Evolutionary conservation across 2,329 filamentous ascomycete species (phyloP), one percentile per base, ranked within the genome.

Genomic region (Neobulgaria alba): DNA sequence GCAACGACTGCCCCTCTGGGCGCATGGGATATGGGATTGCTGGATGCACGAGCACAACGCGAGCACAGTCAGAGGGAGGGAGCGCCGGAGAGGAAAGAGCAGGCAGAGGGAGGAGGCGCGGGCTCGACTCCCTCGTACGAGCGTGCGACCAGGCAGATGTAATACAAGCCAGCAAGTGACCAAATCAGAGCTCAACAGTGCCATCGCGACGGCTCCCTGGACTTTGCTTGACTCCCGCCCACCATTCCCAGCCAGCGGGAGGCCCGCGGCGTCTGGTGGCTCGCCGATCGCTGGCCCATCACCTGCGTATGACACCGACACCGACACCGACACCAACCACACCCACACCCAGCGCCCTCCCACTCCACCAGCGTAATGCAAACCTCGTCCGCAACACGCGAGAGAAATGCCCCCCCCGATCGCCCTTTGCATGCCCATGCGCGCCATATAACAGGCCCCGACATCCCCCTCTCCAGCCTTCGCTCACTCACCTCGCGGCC

Each of bases 401-500:
- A 15, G 17, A 32, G 20, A 19, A 30, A 15, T 21, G 18, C 15
- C 33, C 15, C 31, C 14, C 39, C 14, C 8, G 23, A n/a, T 10
- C 30, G 30, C 30, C 18, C 30, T 17, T 33, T 33, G 14, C 30
- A 16, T 35, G 33, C 17, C 20, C 21, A 31, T 15, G 19, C 29
- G 31, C 16, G 14, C 3, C 23, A 33, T 43, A 48, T 41, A 51
- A 33, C 41, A 48, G 15, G 31, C 29, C 33, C 33, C 41, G 45
- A 45, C 33, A 51, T 54, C 44, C 50, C 50, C 39, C 52, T 54
- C 29, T 48, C 48, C 29, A 20, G 33, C 3, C 36, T 54, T 12
- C 36, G 38, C 7, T 35, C 40, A 15, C n/a, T 42, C 8, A 17
- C 18, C 10, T 23, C 15, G 26, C 29, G 38, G 37, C 41, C 42